Conservation (phyloP, 805 yeast species). For the Starmerella tilneyi region DNA sequence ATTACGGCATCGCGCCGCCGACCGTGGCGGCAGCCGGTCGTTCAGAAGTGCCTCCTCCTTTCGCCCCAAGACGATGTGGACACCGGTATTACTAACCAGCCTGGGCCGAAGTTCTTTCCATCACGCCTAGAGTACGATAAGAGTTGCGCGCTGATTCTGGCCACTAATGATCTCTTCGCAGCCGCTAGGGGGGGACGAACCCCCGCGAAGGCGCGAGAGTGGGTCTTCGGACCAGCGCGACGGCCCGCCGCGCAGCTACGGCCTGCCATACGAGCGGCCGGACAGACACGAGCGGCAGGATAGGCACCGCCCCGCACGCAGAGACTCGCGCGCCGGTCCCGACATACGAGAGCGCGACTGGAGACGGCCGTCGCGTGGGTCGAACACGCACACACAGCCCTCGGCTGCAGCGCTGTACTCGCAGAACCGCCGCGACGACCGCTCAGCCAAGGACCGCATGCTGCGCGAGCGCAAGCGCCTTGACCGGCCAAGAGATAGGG, state of each 20-base stretch:
- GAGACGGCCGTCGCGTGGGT: slow-evolving; percentile 11
- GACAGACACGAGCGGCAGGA: neutral
- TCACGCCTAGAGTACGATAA: neutral
- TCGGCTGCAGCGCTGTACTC: neutral
- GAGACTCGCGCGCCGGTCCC: slow-evolving; percentile 6
- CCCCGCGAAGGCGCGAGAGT: slow-evolving; percentile 4
- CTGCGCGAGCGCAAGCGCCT: slow-evolving; percentile 9
- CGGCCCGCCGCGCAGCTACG: slow-evolving; percentile 6
- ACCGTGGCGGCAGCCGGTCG: neutral
- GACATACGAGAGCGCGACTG: slow-evolving; percentile 4
- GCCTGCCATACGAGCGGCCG: neutral
- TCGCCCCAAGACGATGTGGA: slow-evolving; percentile 4
- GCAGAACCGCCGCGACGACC: slow-evolving; percentile 17
- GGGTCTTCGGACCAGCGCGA: slow-evolving; percentile 1
- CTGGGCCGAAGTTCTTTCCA: slow-evolving; percentile 5
- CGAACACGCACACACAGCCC: neutral
- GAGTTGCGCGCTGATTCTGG: neutral
- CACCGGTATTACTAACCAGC: slow-evolving; percentile 4
- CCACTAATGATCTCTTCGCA: slow-evolving; percentile 14
- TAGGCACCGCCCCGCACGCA: slow-evolving; percentile 1
- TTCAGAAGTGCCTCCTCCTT: neutral
- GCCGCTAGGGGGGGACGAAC: slow-evolving; percentile 12
- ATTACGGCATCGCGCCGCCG: no score
- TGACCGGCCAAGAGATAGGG: slow-evolving; percentile 5
- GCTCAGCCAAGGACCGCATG: slow-evolving; percentile 13